A percentile compares a stretch with the other conserved stretches of the same genome.
Evolutionary conservation across 352 stramenopile genomes (phyloP).

Genomic region (Plasmopara halstedii): DNA sequence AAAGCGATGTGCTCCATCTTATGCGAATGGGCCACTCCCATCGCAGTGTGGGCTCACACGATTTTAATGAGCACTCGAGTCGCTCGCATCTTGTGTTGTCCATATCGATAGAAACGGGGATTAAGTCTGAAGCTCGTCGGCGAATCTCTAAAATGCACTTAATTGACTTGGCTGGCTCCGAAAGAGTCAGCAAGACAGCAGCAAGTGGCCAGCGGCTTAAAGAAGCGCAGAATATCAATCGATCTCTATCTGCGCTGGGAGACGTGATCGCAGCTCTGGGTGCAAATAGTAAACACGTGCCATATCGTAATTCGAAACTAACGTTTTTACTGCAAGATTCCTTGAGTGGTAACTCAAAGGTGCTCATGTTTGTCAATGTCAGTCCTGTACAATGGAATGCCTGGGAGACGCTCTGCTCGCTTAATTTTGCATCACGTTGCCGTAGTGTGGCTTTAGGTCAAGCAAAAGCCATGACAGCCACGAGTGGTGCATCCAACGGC

Average conservation of each 20-base stretch:
- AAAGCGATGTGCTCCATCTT: constrained; percentile 75
- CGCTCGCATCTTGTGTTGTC: constrained; percentile 90
- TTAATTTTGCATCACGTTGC: constrained; percentile 87
- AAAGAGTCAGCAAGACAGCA: constrained; percentile 86
- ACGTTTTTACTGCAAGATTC: constrained; percentile 85
- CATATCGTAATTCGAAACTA: constrained; percentile 95
- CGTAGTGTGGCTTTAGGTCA: constrained; percentile 83
- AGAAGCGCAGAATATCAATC: constrained; percentile 96
- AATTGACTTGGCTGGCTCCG: constrained; percentile 84
- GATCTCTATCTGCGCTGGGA: constrained; percentile 89
- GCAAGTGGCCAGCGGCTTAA: constrained; percentile 90
- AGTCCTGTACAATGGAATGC: constrained; percentile 84
- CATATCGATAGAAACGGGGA: constrained; percentile 59
- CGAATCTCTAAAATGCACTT: constrained; percentile 75
- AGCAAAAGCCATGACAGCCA: constrained; percentile 43
- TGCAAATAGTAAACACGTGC: constrained; percentile 87
- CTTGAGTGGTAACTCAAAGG: constrained; percentile 72
- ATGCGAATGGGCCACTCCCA: constrained; percentile 82
- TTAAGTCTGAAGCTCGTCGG: constrained; percentile 34
- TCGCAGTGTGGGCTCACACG: constrained; percentile 79
- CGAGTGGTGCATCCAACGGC: constrained; percentile 12
- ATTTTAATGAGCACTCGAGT: constrained; percentile 91
- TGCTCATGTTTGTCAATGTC: constrained; percentile 86
- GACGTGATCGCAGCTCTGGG: constrained; percentile 92
- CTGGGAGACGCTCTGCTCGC: constrained; percentile 83